phyloP scores from a whole-genome alignment of 305 asterid species.

The Fraxinus dipetala region DNA sequence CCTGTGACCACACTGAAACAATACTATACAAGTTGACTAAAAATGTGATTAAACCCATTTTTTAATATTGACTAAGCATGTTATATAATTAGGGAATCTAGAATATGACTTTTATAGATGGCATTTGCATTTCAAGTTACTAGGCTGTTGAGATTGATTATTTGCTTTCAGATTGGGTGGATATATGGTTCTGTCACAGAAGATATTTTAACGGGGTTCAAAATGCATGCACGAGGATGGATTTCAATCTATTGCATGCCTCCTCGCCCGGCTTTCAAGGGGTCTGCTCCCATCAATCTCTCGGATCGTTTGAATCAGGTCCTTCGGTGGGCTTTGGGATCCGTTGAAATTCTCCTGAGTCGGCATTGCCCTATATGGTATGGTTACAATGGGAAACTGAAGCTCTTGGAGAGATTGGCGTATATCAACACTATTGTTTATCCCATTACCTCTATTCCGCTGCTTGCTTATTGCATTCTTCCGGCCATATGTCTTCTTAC shows the following conservation, averaged over 20 bases:
- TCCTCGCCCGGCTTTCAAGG: conserved; percentile 65
- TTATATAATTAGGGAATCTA: not conserved
- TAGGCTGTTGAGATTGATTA: not conserved
- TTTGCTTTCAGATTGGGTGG: conserved; percentile 58
- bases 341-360: conserved; percentile 61
- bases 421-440: conserved; percentile 66
- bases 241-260: conserved; percentile 66
- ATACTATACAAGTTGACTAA: not conserved
- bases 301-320: conserved; percentile 75
- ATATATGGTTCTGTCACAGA: conserved; percentile 70
- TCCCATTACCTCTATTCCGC: conserved; percentile 65
- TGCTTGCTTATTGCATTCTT: conserved; percentile 58
- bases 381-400: conserved; percentile 57
- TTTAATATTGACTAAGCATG: not conserved
- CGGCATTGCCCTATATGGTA: conserved; percentile 79
- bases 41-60: not conserved
- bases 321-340: conserved; percentile 72
- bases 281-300: conserved; percentile 68
- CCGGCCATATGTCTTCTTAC: conserved; percentile 75
- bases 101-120: not conserved
- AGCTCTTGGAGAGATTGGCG: conserved; percentile 56
- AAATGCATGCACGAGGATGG: conserved; percentile 79
- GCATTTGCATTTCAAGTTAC: not conserved
- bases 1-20: not conserved
- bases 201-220: conserved; percentile 68